Conservation (phyloP, 352 stramenopile species). For the Elongisporangium undulatum region DNA sequence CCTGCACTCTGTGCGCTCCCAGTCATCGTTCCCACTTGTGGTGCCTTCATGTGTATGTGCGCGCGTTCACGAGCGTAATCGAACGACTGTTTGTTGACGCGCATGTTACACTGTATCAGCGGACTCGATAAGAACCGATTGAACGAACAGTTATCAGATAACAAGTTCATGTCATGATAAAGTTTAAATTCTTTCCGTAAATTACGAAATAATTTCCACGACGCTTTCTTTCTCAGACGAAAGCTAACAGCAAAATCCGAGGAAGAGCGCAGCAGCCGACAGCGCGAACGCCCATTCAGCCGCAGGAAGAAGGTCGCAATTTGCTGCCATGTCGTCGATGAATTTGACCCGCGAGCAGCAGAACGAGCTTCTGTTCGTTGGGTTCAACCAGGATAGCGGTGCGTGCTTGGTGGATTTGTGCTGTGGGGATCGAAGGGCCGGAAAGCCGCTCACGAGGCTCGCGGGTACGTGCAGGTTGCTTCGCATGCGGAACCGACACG, state of each 20-base stretch:
- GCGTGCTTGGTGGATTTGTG: conserved; percentile 3
- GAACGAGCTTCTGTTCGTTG: conserved; percentile 93
- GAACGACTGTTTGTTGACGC: too few relatives aligned
- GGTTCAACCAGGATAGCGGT: conserved; percentile 95
- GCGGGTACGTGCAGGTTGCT: conserved; percentile 64
- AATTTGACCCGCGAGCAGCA: conserved; percentile 86
- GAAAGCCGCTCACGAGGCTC: background rate
- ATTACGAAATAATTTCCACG: background rate
- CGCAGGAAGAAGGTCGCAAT: background rate
- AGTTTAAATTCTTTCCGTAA: background rate
- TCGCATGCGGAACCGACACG: conserved; percentile 92
- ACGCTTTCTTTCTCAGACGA: background rate
- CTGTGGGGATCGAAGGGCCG: background rate
- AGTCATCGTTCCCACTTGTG: too few relatives aligned
- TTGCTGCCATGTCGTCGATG: conserved; percentile 54
- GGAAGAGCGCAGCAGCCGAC: background rate
- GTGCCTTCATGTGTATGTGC: too few relatives aligned
- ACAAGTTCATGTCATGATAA: too few relatives aligned
- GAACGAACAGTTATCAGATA: too few relatives aligned
- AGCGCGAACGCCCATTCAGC: background rate
- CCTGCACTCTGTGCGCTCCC: too few relatives aligned
- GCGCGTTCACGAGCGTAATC: too few relatives aligned
- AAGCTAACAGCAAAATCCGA: background rate
- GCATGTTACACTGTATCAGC: too few relatives aligned
- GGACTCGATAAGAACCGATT: too few relatives aligned